These are phyloP conservation scores for Kwoniella sp. DNA, from an alignment of 768 basidiomycete genomes.

Conservation along the genomic window DNA sequence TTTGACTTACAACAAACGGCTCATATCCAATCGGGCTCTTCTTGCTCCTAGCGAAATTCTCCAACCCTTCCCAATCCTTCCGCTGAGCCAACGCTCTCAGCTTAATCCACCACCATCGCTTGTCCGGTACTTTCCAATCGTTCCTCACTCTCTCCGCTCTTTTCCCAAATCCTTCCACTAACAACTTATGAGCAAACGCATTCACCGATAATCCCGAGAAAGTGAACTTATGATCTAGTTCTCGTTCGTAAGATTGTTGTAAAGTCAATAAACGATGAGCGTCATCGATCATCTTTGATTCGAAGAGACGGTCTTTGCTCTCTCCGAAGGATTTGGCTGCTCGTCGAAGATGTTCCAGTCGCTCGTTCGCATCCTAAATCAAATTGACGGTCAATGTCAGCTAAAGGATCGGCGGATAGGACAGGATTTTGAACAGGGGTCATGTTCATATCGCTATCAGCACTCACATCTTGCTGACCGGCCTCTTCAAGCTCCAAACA, in stretches of 20 bases:
- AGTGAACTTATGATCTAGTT: conserved; percentile 71
- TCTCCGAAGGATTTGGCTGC: conserved; percentile 94
- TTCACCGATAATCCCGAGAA: conserved; percentile 85
- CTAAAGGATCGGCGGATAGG: too few species aligned
- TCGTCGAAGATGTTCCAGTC: conserved; percentile 70
- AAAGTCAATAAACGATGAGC: conserved; percentile 68
- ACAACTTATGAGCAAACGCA: conserved; percentile 76
- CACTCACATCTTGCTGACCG: conserved; percentile 64
- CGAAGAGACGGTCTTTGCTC: conserved; percentile 86
- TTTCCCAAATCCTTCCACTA: conserved; percentile 78
- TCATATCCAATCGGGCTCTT: conserved; percentile 96
- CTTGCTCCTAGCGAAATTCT: conserved; percentile 80
- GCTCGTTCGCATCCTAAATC: conserved; percentile 56
- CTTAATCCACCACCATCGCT: conserved; percentile 93
- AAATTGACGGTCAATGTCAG: background rate
- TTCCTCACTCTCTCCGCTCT: conserved; percentile 82
- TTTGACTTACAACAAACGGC: conserved; percentile 55
- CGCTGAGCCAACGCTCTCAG: conserved; percentile 75
- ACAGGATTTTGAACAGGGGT: too few species aligned
- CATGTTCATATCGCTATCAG: background rate
- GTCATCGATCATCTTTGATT: conserved; percentile 96
- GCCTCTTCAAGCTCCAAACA: conserved; percentile 85
- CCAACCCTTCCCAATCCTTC: conserved; percentile 82
- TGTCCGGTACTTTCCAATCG: conserved; percentile 94
- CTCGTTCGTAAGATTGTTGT: conserved; percentile 87